Conservation (phyloP, 495 filamentous ascomycete genomes). For the Penicillium pancosmium region DNA sequence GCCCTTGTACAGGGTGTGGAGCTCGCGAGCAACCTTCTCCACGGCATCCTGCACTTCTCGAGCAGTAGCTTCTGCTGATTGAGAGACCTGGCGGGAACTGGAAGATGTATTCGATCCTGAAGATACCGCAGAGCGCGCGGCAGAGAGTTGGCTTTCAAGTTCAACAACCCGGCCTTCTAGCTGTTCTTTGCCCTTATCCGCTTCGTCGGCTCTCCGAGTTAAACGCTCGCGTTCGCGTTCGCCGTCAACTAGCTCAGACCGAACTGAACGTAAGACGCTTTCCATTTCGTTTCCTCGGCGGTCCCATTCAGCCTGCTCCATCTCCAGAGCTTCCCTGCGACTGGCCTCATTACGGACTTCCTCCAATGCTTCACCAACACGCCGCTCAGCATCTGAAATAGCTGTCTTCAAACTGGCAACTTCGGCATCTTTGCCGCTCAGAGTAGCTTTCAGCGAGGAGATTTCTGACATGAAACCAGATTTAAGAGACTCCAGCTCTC, state of each 20-base stretch:
- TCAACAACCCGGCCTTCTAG: constrained; percentile 58
- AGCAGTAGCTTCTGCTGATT: constrained; percentile 41
- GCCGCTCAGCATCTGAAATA: constrained; percentile 83
- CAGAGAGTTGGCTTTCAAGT: constrained; percentile 72
- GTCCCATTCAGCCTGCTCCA: constrained; percentile 84
- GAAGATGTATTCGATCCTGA: constrained; percentile 17
- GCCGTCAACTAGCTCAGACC: constrained; percentile 74
- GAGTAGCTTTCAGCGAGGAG: constrained; percentile 81
- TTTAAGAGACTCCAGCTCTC: constrained; percentile 90
- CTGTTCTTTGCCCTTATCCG: constrained; percentile 69
- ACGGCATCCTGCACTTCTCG: constrained; percentile 79
- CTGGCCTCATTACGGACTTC: constrained; percentile 72
- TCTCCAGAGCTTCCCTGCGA: constrained; percentile 66
- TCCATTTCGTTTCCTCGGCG: constrained; percentile 85
- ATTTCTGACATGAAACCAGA: constrained; percentile 88
- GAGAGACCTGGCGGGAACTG: constrained; percentile 18
- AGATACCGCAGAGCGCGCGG: constrained; percentile 55
- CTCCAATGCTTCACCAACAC: constrained; percentile 86
- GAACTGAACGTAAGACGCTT: constrained; percentile 71
- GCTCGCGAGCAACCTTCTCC: constrained; percentile 84
- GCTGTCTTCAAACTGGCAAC: constrained; percentile 81
- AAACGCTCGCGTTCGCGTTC: constrained; percentile 78
- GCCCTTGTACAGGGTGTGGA: constrained; percentile 91
- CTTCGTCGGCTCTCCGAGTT: constrained; percentile 69
- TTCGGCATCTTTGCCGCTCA: constrained; percentile 90